Conservation (phyloP, 129 eudicot species). For the Tanacetum coccineum region DNA sequence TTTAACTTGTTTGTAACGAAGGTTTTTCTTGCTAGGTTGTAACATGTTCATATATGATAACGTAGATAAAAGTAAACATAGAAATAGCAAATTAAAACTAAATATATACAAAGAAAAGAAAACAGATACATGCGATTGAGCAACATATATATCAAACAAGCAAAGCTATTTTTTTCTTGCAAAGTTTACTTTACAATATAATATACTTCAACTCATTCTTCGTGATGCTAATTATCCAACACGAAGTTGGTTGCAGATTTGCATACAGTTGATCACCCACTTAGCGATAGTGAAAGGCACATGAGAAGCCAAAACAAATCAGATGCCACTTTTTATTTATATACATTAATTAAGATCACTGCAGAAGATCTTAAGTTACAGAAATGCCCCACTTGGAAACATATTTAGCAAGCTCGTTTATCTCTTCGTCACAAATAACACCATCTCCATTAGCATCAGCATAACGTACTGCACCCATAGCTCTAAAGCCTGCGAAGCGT, state of each 20-base stretch:
- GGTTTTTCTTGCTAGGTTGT: too few relatives aligned
- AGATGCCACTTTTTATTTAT: background rate
- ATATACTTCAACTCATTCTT: constrained; percentile 23
- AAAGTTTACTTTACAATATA: background rate
- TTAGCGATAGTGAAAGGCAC: background rate
- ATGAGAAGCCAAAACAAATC: background rate
- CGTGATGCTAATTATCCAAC: background rate
- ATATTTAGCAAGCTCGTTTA: constrained; percentile 28
- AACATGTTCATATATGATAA: too few relatives aligned
- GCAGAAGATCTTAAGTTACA: background rate
- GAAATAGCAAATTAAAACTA: too few relatives aligned
- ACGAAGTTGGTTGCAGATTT: constrained; percentile 24
- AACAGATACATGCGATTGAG: background rate
- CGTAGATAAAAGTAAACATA: too few relatives aligned
- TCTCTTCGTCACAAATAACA: constrained; percentile 35
- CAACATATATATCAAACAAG: background rate
- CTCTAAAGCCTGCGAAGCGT: constrained; percentile 31
- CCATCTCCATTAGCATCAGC: constrained; percentile 46
- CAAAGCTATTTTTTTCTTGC: background rate
- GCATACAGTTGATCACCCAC: too few relatives aligned
- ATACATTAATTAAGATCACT: background rate
- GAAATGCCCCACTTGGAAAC: constrained; percentile 31
- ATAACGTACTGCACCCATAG: constrained; percentile 28
- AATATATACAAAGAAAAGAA: too few relatives aligned
- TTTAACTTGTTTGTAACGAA: too few relatives aligned